These are phyloP conservation scores for Lachnellula willkommii DNA, from an alignment of 2,329 filamentous ascomycete species.

Conservation along the genomic window DNA sequence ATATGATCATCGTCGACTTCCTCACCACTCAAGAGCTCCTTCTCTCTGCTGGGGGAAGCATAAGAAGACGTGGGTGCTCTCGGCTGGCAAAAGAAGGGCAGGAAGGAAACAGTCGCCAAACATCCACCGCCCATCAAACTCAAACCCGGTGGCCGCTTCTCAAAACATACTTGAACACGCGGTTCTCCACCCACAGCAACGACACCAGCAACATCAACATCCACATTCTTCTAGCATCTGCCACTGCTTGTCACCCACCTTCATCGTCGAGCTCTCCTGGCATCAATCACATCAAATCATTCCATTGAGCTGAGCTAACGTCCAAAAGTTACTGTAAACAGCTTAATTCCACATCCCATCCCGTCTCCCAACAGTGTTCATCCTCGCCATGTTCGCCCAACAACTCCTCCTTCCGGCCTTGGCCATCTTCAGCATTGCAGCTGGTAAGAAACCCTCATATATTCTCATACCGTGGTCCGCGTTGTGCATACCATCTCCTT, in stretches of 20 bases:
- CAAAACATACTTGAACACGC: constrained; percentile 6
- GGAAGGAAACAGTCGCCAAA: background rate
- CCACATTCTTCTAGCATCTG: background rate
- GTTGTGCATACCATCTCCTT: background rate
- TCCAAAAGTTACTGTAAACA: constrained; percentile 19
- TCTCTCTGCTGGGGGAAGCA: background rate
- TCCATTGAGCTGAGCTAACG: constrained; percentile 19
- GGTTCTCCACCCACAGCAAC: background rate
- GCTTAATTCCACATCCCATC: constrained; percentile 13
- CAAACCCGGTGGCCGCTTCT: constrained; percentile 3
- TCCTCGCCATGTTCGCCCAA: constrained; percentile 22
- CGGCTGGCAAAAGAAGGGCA: background rate
- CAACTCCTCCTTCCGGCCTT: constrained; percentile 21
- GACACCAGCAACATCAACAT: background rate
- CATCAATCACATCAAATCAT: constrained; percentile 13
- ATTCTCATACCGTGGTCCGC: background rate
- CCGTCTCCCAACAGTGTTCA: background rate
- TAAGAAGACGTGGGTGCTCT: background rate
- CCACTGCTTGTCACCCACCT: background rate
- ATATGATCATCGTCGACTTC: background rate
- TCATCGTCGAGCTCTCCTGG: background rate
- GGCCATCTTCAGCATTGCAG: constrained; percentile 19
- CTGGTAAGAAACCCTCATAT: constrained; percentile 22
- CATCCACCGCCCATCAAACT: background rate
- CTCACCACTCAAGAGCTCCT: background rate